phyloP scores from a whole-genome alignment of 2,329 filamentous ascomycete species.

The Clarireedia sp. region DNA sequence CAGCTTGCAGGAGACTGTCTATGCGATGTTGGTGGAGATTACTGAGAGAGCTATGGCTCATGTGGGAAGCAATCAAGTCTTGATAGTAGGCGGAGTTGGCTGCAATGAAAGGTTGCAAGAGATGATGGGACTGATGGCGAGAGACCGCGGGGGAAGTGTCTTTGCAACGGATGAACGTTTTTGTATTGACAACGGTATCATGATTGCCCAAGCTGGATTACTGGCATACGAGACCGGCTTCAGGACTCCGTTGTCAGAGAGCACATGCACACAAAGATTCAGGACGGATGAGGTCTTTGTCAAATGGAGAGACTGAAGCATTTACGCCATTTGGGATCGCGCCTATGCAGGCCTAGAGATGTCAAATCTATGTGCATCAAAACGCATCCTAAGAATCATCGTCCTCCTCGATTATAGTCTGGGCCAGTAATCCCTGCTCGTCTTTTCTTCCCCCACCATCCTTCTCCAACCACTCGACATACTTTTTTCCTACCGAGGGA shows the following conservation, averaged over 20 bases:
- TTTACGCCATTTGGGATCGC: background rate
- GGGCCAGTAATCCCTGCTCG: conserved; percentile 45
- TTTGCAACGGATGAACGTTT: conserved; percentile 96
- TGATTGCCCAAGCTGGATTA: conserved; percentile 96
- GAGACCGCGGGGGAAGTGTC: conserved; percentile 78
- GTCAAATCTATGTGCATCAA: conserved; percentile 19
- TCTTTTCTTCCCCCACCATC: conserved; percentile 19
- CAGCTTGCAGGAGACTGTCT: conserved; percentile 90
- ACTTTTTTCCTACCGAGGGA: conserved; percentile 17
- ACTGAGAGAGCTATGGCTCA: conserved; percentile 98
- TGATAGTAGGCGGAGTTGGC: conserved; percentile 92
- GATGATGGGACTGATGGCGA: conserved; percentile 97
- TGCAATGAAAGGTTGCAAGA: conserved; percentile 91
- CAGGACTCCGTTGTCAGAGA: conserved; percentile 67
- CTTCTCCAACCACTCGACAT: conserved; percentile 26
- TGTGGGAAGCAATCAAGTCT: conserved; percentile 80
- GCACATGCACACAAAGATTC: conserved; percentile 76
- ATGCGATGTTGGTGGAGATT: conserved; percentile 95
- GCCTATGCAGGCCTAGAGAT: conserved; percentile 39
- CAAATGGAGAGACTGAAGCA: conserved; percentile 58
- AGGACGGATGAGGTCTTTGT: conserved; percentile 76
- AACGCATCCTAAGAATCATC: conserved; percentile 44
- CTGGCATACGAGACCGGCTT: conserved; percentile 78
- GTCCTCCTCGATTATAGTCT: conserved; percentile 67
- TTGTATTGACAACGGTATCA: conserved; percentile 98